A percentile compares a stretch with the other conserved stretches of the same genome.
phyloP scores from a whole-genome alignment of 805 yeast genomes.

The Naumovozyma castellii region DNA sequence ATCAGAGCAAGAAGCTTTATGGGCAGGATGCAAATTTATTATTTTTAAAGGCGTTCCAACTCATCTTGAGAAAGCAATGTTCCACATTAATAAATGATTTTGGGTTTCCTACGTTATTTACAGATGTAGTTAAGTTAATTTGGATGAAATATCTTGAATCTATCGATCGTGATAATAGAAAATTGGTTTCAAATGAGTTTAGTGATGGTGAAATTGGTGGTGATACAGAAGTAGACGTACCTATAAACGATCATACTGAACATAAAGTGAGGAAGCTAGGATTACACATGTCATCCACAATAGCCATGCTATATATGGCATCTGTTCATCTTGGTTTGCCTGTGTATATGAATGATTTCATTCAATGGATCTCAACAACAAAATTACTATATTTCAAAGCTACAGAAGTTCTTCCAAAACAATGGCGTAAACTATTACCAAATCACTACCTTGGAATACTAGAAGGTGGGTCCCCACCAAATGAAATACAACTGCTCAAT shows the following conservation, averaged over 20 bases:
- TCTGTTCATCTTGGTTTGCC: conserved; percentile 42
- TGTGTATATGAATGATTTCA: conserved; percentile 40
- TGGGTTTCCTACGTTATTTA: conserved; percentile 25
- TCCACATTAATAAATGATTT: conserved; percentile 31
- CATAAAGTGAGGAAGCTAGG: conserved; percentile 4
- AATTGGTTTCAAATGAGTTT: conserved; percentile 4
- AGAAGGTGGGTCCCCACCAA: conserved; percentile 35
- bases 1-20: conserved; percentile 27
- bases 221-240: conserved; percentile 4
- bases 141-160: conserved; percentile 28
- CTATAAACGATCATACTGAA: not conserved
- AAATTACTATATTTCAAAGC: conserved; percentile 43
- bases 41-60: conserved; percentile 41
- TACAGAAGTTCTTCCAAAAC: conserved; percentile 32
- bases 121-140: conserved; percentile 30
- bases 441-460: conserved; percentile 30
- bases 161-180: conserved; percentile 2
- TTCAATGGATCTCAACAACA: conserved; percentile 34
- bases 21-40: conserved; percentile 41
- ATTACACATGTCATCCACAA: conserved; percentile 18
- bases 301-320: conserved; percentile 42
- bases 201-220: conserved; percentile 9
- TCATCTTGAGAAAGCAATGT: conserved; percentile 41
- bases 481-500: conserved; percentile 30
- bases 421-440: conserved; percentile 33